Evolutionary conservation across 2,329 filamentous ascomycete genomes (phyloP), one percentile per base, ranked within the genome.

Genomic region (Nemania sp.): DNA sequence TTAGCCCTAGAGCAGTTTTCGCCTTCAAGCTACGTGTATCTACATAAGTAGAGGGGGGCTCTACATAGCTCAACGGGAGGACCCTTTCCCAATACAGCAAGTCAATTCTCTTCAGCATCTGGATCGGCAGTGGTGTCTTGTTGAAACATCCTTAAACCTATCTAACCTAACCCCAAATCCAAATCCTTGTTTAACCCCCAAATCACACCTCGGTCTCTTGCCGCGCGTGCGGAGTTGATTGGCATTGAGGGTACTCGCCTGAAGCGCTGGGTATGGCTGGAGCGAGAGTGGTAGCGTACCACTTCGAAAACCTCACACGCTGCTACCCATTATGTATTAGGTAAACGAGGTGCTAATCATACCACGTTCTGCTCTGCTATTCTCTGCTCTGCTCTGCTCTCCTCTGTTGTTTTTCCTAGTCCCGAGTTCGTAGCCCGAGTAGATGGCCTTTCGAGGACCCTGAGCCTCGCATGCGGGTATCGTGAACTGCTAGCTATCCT

Each of bases 31-130:
- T n/a, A n/a, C n/a, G n/a, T n/a, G n/a, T n/a, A n/a, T n/a, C n/a
- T n/a, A n/a, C n/a, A n/a, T n/a, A n/a, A n/a, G n/a, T n/a, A n/a
- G n/a, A n/a, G n/a, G n/a, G n/a, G n/a, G n/a, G n/a, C n/a, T n/a
- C n/a, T n/a, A n/a, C n/a, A n/a, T n/a, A n/a, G n/a, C n/a, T n/a
- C n/a, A n/a, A n/a, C n/a, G n/a, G n/a, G n/a, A n/a, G n/a, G n/a
- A n/a, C n/a, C n/a, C 20, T 56, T 56, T 41, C 53, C 53, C n/a
- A 41, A 41, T 56, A 41, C 20, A 43, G 53, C 53, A 56, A 56
- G 53, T 56, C 32, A 56, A 41, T 41, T 11, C 53, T 5, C 26
- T 41, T 41, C 32, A 22, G 13, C 13, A 11, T 32, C 32, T 24
- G 20, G 22, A 56, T 56, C 53, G n/a, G 53, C 53, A 20, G 10